Evolutionary conservation across 2,329 filamentous ascomycete species (phyloP), one percentile per base, ranked within the genome.

Genomic region (Aureobasidium sp.): DNA sequence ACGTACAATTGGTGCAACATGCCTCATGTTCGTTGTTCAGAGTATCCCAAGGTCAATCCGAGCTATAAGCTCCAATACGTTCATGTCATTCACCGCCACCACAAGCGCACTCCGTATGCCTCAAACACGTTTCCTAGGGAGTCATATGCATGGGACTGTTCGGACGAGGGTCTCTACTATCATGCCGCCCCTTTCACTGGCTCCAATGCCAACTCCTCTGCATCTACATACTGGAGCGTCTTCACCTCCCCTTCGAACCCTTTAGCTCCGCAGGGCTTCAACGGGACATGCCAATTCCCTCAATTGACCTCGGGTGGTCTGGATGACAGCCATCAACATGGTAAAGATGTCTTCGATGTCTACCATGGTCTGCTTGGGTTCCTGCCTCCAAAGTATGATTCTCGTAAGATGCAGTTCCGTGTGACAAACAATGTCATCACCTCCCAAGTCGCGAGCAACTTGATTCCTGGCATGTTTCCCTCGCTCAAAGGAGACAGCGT

Each of bases 1-100:
- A 79, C 76, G 1, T 92, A 92, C 73, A 91, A 93, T 72, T 93
- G 80, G 80, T 94, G 90, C 74, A 92, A 94, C 69, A 94, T 94
- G 89, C 90, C 90, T 1, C 90, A 93, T 74, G 87, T 89, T n/a
- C 81, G 89, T 36, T 75, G 72, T 27, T 73, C 74, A 13, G 87
- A 90, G 68, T 94, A 94, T 69, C 72, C 79, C 14, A 65, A 61
- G 37, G 79, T 74, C 63, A 67, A 76, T 1, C 65, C 73, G 0
- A 81, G 81, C n/a, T 91, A 84, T 69, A 77, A 85, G 67, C 76
- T 94, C 55, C 75, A 81, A 68, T 93, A 92, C 70, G 89, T 93
- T 8, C 89, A 93, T 74, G 76, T 92, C 80, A 88, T 92, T 53
- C 90, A 94, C 69, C 83, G 90, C 57, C 90, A 94, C 71, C 90